Evolutionary conservation across 2,329 filamentous ascomycete species (phyloP), one percentile per base, ranked within the genome.

Genomic region (Dendryphion nanum): DNA sequence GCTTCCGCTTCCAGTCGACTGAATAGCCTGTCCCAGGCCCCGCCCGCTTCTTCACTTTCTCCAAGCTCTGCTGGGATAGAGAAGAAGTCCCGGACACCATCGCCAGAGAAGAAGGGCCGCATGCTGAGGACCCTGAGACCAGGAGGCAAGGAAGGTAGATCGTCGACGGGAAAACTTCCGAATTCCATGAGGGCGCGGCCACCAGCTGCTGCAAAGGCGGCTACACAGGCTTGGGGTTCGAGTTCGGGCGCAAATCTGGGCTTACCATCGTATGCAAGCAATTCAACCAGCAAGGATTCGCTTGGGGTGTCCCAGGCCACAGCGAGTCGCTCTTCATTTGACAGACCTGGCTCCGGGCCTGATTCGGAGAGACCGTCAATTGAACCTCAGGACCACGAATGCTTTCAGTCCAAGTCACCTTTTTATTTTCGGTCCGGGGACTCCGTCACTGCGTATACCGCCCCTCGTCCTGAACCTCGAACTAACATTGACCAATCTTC

Each of bases 191-290:
- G 63, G 33, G 67, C 70, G 20, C 59, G 67, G 24, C 73, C 72
- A n/a, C 71, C 75, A 24, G 75, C 77, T 41, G 79, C 80, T 15
- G 77, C 80, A 14, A 80, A 77, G 51, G 81, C 81, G 3, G 81
- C 81, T 2, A 79, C 78, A 3, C 70, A 82, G 41, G 79, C 79
- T n/a, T 84, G 80, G 79, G 55, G 56, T 51, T 70, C 44, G 59
- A 67, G 53, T 10, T 19, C 51, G 14, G 41, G 40, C 15, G n/a
- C 47, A 6, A 41, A 35, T 26, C 47, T 53, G 3, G 49, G 33
- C 18, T 53, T 47, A 18, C 52, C 43, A 28, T 12, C 40, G 24
- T 35, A 38, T 30, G 30, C 20, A 50, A 28, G 45, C 30, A 26
- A 33, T 38, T 8, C 46, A 42, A 18, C 50, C 33, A 37, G 46